Percentiles rank a stretch among this genome's conserved stretches.
These are phyloP conservation scores for Colletotrichum sojae DNA, from an alignment of 2,329 filamentous ascomycete genomes.

Conservation along the genomic window DNA sequence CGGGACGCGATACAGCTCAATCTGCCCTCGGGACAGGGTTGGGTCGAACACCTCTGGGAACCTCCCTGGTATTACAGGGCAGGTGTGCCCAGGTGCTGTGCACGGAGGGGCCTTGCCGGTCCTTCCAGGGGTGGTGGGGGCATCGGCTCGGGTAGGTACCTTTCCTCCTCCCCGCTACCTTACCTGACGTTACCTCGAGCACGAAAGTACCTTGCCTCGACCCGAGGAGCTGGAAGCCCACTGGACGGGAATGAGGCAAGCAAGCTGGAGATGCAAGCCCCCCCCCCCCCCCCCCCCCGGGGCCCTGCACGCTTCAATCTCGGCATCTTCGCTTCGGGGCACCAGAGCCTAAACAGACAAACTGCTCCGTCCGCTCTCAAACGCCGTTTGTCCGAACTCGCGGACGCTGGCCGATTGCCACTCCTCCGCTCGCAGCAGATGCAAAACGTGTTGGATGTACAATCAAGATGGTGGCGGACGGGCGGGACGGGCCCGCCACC, in stretches of 20 bases:
- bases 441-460: neutral
- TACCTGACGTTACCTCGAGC: slow-evolving; percentile 1
- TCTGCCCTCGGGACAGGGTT: neutral
- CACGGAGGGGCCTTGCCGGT: slow-evolving; percentile 19
- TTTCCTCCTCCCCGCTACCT: slow-evolving; percentile 12
- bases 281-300: neutral
- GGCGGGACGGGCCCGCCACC: slow-evolving; percentile 20
- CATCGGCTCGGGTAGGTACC: neutral
- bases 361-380: neutral
- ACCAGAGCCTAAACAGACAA: neutral
- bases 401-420: neutral
- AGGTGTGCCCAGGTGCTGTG: neutral
- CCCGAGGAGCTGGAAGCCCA: slow-evolving; percentile 38
- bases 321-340: slow-evolving; percentile 5
- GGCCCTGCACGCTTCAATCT: slow-evolving; percentile 1
- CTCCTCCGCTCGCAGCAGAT: no score
- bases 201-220: slow-evolving; percentile 26
- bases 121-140: slow-evolving; percentile 11
- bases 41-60: no score
- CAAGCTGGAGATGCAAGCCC: neutral
- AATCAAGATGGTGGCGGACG: slow-evolving; percentile 1
- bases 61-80: no score
- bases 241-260: neutral
- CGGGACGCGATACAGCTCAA: slow-evolving; percentile 11
- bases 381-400: neutral